Evolutionary conservation across 257 asterid genomes (phyloP), one percentile per base, ranked within the genome.

Genomic region (Ligustrum vulgare): DNA sequence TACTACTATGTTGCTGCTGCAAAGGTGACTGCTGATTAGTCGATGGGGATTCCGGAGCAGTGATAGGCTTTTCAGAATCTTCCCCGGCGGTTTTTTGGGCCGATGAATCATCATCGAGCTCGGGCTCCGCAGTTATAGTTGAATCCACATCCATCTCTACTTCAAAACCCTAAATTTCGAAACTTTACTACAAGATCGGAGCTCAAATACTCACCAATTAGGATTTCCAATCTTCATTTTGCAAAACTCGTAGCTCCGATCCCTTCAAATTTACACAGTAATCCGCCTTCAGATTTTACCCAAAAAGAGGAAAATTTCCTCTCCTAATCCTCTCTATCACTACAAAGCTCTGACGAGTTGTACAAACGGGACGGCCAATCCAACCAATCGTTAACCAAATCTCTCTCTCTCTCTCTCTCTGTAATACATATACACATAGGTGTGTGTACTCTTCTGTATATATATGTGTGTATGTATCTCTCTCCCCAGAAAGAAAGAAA

Each of bases 111-210:
- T 60, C 16, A 23, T 60, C 67, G n/a, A 12, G 67, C 35, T 60
- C 67, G 67, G 35, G 35, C 16, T 60, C 67, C 3, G 35, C 23
- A 60, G 34, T 25, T 34, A 60, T 60, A 60, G 33, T 23, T 12
- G 67, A 60, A 60, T 60, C 67, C 67, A 60, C 67, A 22, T 60
- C 67, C 67, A 60, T 60, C 67, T 60, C 33, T 25, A 8, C 34
- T 60, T 54, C 75, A 69, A 90, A 87, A 85, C 89, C 94, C 91
- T 82, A 79, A 88, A 84, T 78, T 82, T 51, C 73, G 62, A 78
- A 76, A 72, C 74, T 71, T 81, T 64, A 56, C 68, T 69, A 78
- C 41, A 75, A 84, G 85, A 90, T 91, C 94, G 89, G 84, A 84
- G 90, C 84, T 83, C 73, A 80, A 77, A 84, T 76, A 69, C 79